Evolutionary conservation across 148 eudicot species (phyloP), one percentile per base, ranked within the genome.

Genomic region (Rhododendron kiyosumense): DNA sequence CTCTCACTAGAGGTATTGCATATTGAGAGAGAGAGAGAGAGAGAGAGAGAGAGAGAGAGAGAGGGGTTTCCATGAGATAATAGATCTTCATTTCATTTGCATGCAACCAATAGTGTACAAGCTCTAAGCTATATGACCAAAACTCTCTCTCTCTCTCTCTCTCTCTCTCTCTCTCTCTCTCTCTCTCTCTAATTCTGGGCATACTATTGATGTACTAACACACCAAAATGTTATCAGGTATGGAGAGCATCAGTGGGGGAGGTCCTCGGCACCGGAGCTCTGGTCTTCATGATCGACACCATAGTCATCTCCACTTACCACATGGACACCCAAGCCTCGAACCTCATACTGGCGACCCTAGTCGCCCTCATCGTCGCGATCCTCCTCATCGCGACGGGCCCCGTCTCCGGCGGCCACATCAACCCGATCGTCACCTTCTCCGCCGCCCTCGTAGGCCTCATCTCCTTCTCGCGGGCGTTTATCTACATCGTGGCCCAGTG

Each of bases 381-480:
- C 24, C 82, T 91, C 20, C 88, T 91, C 34, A 85, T 89, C 0
- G 91, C 93, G 2, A 78, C 78, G 17, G 26, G 43, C 32, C 91
- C 93, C 0, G 75, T 91, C 36, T 91, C 91, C 30, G 93, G 93
- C 13, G 93, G 89, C 88, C 91, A 91, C 84, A 89, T 91, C 77
- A 91, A 91, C 83, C 91, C 91, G 2, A 48, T 91, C 17, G 81
- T 91, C 84, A 83, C 91, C 76, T 91, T 91, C 76, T 89, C 91
- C 0, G 93, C 93, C 13, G 89, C 81, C 7, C 86, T 91, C 1
- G 85, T 89, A 8, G 93, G 93, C 45, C 34, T 91, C 32, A 87
- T 91, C n/a, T 91, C 91, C 45, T 26, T 88, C 46, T 78, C 92
- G 5, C 89, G 88, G 2, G 91, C 92, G 18, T 24, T 54, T 2